Evolutionary conservation across 176 grass and related monocot species (phyloP), one percentile per base, ranked within the genome.

Genomic region (Lolium perenne): DNA sequence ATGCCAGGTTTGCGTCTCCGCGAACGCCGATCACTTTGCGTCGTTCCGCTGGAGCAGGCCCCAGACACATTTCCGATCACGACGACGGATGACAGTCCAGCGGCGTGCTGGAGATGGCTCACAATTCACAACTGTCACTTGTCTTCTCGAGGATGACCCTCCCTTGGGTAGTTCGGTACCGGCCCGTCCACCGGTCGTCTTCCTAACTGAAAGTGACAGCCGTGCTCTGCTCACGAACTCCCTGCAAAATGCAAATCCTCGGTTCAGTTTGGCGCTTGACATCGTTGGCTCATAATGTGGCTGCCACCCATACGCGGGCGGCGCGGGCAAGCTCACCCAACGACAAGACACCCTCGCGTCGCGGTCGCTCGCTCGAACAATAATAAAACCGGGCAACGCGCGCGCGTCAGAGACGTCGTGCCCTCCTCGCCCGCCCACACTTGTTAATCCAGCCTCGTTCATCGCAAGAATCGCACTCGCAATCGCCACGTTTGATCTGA

Each of bases 381-480:
- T 56, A 56, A 55, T 55, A 55, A 45, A 45, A 45, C 41, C 41
- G 7, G 41, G 6, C 51, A 35, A 1, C 32, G 32, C 32, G 32
- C 32, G 32, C 32, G 32, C 32, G 32, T 35, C 32, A 35, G 32
- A 35, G 32, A 3, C 32, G 10, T 59, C 55, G 45, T 49, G 69
- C 38, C 68, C 53, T 83, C 20, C 78, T 70, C 77, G 10, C 14
- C 71, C 77, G 10, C 14, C 71, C 7, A 73, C 81, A 7, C 43
- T 59, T 66, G 26, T 66, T 66, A 65, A 65, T 65, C 61, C 41
- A 61, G 29, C 65, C 25, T 38, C 8, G 3, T 41, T 40, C 64
- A 38, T 72, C 20, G 80, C 65, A 25, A 14, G 4, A 38, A 32
- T 55, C 18, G 40, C 21, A 55, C 15, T 55, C 51, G 11, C 49